A percentile compares a stretch with the other conserved stretches of the same genome.
Conservation (phyloP, 176 grass and related monocot genomes). For the Triticum turgidum region DNA sequence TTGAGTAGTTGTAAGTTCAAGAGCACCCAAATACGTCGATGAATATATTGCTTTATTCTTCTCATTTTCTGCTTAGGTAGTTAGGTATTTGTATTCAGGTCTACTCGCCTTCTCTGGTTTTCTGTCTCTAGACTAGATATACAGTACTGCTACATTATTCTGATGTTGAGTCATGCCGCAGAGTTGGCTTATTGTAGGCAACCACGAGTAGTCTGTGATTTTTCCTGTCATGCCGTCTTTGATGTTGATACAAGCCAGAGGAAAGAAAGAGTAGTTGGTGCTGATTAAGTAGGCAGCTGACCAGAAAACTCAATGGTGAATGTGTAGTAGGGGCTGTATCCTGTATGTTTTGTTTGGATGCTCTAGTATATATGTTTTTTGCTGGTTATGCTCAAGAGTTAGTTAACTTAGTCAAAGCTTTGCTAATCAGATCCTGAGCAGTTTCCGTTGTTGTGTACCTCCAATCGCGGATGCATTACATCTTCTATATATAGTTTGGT, state of each 20-base stretch:
- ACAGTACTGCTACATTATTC: not conserved
- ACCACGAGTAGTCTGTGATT: not conserved
- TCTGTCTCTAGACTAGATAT: not conserved
- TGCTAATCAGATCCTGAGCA: not conserved
- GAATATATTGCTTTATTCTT: not conserved
- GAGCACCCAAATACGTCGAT: not conserved
- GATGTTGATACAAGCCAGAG: not conserved
- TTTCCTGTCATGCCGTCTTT: not conserved
- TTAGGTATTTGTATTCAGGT: not conserved
- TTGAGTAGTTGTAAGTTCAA: too few species aligned
- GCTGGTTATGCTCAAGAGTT: not conserved
- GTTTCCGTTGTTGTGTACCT: not conserved
- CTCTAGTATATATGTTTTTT: not conserved
- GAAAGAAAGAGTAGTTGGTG: not conserved
- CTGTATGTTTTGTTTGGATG: not conserved
- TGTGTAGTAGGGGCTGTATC: not conserved
- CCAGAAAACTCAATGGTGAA: not conserved
- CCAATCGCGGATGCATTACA: not conserved
- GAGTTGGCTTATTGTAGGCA: not conserved
- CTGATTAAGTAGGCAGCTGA: not conserved
- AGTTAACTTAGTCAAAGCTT: not conserved
- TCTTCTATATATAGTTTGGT: not conserved
- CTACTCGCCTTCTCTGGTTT: not conserved
- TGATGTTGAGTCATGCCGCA: not conserved
- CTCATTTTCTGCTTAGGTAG: not conserved